These are phyloP conservation scores for Ceratocystis cacaofunesta DNA, from an alignment of 2,329 filamentous ascomycete species.

Conservation along the genomic window DNA sequence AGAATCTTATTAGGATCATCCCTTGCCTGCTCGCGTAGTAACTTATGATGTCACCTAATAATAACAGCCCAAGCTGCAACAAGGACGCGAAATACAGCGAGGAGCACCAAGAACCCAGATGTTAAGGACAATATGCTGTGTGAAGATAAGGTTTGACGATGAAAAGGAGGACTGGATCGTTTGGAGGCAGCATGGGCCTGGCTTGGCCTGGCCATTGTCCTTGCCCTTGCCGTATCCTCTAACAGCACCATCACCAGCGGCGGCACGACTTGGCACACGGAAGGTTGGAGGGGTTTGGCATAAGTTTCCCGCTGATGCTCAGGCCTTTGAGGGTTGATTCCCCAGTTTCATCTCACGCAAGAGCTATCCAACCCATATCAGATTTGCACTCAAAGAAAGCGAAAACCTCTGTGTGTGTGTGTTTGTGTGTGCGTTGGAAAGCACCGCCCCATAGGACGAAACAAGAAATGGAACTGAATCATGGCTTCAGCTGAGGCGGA, in stretches of 20 bases:
- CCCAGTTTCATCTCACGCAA: background rate
- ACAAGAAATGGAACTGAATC: background rate
- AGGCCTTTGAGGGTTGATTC: too few relatives aligned
- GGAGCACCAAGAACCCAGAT: background rate
- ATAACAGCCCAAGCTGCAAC: background rate
- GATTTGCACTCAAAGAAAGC: background rate
- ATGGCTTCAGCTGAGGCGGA: background rate
- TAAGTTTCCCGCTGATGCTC: too few relatives aligned
- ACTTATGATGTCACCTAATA: background rate
- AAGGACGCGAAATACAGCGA: background rate
- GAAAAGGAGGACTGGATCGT: too few relatives aligned
- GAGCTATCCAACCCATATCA: background rate
- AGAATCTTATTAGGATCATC: background rate
- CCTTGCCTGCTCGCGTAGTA: background rate
- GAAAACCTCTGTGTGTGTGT: too few relatives aligned
- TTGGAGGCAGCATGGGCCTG: too few relatives aligned
- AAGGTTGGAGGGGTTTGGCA: too few relatives aligned
- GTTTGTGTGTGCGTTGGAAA: background rate
- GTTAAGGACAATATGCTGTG: background rate
- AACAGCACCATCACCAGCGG: too few relatives aligned
- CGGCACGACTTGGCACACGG: too few relatives aligned
- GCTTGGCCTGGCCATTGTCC: too few relatives aligned
- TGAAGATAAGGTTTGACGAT: too few relatives aligned
- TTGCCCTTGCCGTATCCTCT: too few relatives aligned
- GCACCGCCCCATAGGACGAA: background rate